Percentiles rank a stretch among this genome's conserved stretches.
Conservation (phyloP, 345 rosid genomes). For the Aurinia saxatilis region DNA sequence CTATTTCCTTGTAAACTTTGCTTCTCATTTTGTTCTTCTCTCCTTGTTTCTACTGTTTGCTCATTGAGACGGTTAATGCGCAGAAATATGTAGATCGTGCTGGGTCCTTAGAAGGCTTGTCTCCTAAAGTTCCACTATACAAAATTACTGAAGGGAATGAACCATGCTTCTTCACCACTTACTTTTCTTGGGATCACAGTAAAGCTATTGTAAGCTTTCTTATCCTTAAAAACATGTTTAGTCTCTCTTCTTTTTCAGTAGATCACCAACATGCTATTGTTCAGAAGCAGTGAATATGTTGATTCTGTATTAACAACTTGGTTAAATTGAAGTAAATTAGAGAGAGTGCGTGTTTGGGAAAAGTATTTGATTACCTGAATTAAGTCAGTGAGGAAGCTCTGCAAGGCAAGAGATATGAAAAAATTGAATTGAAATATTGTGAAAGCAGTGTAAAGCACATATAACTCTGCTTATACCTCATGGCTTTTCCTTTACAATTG, state of each 20-base stretch:
- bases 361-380: not conserved
- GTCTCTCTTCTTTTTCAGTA: not conserved
- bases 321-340: too few species aligned
- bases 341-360: too few species aligned
- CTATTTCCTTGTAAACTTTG: not conserved
- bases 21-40: not conserved
- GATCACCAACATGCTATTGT: not conserved
- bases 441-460: not conserved
- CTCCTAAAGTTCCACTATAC: constrained; percentile 79
- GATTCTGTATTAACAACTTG: too few species aligned
- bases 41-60: constrained; percentile 1
- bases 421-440: not conserved
- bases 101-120: constrained; percentile 68
- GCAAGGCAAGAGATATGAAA: not conserved
- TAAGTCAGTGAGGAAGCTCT: not conserved
- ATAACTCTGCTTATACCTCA: too few species aligned
- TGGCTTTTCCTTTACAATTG: too few species aligned
- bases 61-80: constrained; percentile 19
- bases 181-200: constrained; percentile 81
- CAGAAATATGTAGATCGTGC: constrained; percentile 86
- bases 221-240: not conserved
- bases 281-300: too few species aligned
- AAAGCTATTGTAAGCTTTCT: constrained; percentile 59
- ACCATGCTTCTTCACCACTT: constrained; percentile 86
- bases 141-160: constrained; percentile 96